Percentiles rank a stretch among this genome's conserved stretches.
These are phyloP conservation scores for Lunasporangiospora selenospora DNA, from an alignment of 192 early-diverging fungal species.

Conservation along the genomic window DNA sequence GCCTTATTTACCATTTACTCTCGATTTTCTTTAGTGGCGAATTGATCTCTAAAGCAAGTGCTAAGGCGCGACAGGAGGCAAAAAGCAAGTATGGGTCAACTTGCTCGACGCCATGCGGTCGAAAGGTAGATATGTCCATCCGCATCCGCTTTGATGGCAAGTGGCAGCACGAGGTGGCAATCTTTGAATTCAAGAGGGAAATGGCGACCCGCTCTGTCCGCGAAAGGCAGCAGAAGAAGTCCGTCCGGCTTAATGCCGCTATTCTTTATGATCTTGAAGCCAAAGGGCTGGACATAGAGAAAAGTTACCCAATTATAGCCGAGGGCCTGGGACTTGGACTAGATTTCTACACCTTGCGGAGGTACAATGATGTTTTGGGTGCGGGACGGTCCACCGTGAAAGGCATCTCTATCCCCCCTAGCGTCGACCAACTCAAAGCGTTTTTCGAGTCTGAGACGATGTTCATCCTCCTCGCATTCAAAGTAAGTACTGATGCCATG, in stretches of 20 bases:
- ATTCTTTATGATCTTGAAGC: slow-evolving; percentile 6
- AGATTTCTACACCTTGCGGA: slow-evolving; percentile 9
- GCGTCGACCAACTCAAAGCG: slow-evolving; percentile 3
- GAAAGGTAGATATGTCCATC: slow-evolving; percentile 13
- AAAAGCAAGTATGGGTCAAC: slow-evolving; percentile 11
- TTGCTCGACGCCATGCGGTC: neutral
- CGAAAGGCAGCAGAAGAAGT: slow-evolving; percentile 16
- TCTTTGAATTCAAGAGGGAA: slow-evolving; percentile 10
- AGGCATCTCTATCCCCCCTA: slow-evolving; percentile 6
- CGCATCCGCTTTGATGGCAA: slow-evolving; percentile 6
- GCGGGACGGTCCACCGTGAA: slow-evolving; percentile 9
- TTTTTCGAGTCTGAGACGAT: slow-evolving; percentile 13
- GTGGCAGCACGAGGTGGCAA: slow-evolving; percentile 6
- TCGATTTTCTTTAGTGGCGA: slow-evolving; percentile 11
- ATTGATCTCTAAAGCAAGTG: slow-evolving; percentile 9
- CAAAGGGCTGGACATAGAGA: slow-evolving; percentile 10
- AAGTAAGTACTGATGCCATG: slow-evolving; percentile 10
- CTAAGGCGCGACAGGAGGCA: slow-evolving; percentile 1
- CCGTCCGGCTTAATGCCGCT: slow-evolving; percentile 11
- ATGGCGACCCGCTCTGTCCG: slow-evolving; percentile 5
- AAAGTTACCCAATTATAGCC: slow-evolving; percentile 8
- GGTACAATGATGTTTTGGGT: slow-evolving; percentile 4
- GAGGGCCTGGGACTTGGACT: slow-evolving; percentile 2
- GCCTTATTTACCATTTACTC: slow-evolving; percentile 5
- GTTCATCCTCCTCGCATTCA: too few relatives aligned